phyloP scores from a whole-genome alignment of 2,329 filamentous ascomycete species.

The Chaetoscypha palmicola region DNA sequence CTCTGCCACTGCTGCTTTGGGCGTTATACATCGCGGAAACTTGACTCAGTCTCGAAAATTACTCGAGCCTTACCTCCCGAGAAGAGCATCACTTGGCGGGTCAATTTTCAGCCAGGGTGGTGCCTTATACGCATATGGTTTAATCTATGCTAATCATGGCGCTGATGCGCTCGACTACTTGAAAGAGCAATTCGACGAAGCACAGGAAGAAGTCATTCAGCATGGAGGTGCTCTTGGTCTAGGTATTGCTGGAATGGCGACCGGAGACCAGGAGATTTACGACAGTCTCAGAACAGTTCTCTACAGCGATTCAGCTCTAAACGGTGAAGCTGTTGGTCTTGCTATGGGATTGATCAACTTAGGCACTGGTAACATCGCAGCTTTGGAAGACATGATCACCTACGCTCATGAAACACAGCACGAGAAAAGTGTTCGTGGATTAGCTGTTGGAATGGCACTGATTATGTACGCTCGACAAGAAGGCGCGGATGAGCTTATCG shows the following conservation, averaged over 20 bases:
- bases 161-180: constrained; percentile 81
- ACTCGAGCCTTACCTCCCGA: constrained; percentile 87
- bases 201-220: constrained; percentile 87
- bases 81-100: constrained; percentile 66
- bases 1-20: constrained; percentile 89
- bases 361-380: constrained; percentile 91
- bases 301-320: constrained; percentile 90
- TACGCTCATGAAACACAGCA: constrained; percentile 98
- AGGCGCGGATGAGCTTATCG: constrained; percentile 87
- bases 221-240: constrained; percentile 93
- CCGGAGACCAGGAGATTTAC: constrained; percentile 82
- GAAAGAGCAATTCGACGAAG: constrained; percentile 64
- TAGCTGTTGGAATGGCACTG: constrained; percentile 92
- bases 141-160: constrained; percentile 97
- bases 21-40: constrained; percentile 95
- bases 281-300: constrained; percentile 84
- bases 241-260: constrained; percentile 96
- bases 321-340: constrained; percentile 91
- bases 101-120: constrained; percentile 96
- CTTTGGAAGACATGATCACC: constrained; percentile 91
- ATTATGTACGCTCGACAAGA: constrained; percentile 98
- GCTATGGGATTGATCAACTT: constrained; percentile 98
- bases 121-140: constrained; percentile 86
- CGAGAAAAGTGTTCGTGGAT: constrained; percentile 95
- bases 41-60: constrained; percentile 88